Evolutionary conservation across 2,329 filamentous ascomycete species (phyloP), one percentile per base, ranked within the genome.

Genomic region (Graphilbum sp.): DNA sequence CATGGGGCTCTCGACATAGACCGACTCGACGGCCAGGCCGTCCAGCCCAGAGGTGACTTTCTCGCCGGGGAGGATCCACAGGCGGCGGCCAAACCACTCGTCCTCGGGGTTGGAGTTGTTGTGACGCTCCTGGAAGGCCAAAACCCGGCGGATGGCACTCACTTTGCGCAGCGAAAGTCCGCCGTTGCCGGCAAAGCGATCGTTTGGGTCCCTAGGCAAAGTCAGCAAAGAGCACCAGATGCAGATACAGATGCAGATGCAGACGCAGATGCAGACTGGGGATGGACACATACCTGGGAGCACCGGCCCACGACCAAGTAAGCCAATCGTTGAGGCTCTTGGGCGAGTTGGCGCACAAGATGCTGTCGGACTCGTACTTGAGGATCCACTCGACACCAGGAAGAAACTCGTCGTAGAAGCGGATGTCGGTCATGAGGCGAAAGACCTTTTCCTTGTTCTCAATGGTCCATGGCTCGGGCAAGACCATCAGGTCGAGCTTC

Each of bases 301-400:
- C 63, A 5, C 67, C 68, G 18, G 66, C 64, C 67, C 67, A 72
- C 45, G 63, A 60, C 55, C 61, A 71, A n/a, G 57, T 50, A 10
- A 72, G 52, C 64, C 65, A 72, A 6, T 69, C 63, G 45, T 72
- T 63, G 30, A 72, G 49, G 43, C 63, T 64, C 30, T 49, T 56
- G n/a, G 56, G 54, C 11, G 66, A 66, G 47, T 71, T 71, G 39
- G 67, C 62, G 45, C 68, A 72, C 34, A 72, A 51, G 34, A 72
- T 68, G 46, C 63, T 68, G 48, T 72, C 68, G n/a, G 60, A 56
- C 45, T 72, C 66, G 45, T 63, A 72, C 47, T 64, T 64, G 38
- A 73, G 54, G 20, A 72, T 50, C 65, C 65, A 71, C 50, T 72
- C 66, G 25, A 63, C 64, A 0, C 54, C 57, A 1, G 64, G 59